Evolutionary conservation across 129 eudicot genomes (phyloP).

Genomic region (Pseudognaphalium luteoalbum): DNA sequence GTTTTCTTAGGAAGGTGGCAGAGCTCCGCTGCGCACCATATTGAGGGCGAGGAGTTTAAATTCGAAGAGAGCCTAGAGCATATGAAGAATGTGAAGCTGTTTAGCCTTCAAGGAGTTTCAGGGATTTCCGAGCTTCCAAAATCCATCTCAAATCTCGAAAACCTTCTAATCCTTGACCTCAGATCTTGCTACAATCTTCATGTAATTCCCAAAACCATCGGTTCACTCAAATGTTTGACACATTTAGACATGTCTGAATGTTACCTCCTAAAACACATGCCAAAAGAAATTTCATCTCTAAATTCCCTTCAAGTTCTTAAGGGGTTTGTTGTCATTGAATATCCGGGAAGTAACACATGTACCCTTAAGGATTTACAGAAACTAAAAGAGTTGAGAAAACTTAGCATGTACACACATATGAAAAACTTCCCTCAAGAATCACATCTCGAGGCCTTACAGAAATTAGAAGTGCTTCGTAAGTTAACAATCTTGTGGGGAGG

Average conservation of each 20-base stretch:
- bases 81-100: slow-evolving; percentile 37
- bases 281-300: slow-evolving; percentile 40
- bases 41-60: slow-evolving; percentile 42
- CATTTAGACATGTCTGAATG: slow-evolving; percentile 65
- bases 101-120: slow-evolving; percentile 66
- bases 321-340: slow-evolving; percentile 40
- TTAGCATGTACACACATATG: slow-evolving; percentile 46
- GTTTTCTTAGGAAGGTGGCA: slow-evolving; percentile 59
- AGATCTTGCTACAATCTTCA: slow-evolving; percentile 56
- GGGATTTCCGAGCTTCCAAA: slow-evolving; percentile 38
- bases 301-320: slow-evolving; percentile 41
- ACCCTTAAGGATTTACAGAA: slow-evolving; percentile 34
- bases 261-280: slow-evolving; percentile 43
- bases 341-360: slow-evolving; percentile 8
- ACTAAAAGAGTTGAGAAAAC: slow-evolving; percentile 38
- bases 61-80: slow-evolving; percentile 24
- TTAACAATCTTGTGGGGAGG: slow-evolving; percentile 52
- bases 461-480: slow-evolving; percentile 28
- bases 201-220: slow-evolving; percentile 40
- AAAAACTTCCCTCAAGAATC: slow-evolving; percentile 28
- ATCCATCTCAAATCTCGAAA: slow-evolving; percentile 37
- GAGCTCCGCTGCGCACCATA: slow-evolving; percentile 34
- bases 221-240: slow-evolving; percentile 44
- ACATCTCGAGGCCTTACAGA: slow-evolving; percentile 31
- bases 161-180: slow-evolving; percentile 48